Base-by-base conservation (phyloP, 495 filamentous ascomycete species). In the Jackrogersella multiformis region DNA sequence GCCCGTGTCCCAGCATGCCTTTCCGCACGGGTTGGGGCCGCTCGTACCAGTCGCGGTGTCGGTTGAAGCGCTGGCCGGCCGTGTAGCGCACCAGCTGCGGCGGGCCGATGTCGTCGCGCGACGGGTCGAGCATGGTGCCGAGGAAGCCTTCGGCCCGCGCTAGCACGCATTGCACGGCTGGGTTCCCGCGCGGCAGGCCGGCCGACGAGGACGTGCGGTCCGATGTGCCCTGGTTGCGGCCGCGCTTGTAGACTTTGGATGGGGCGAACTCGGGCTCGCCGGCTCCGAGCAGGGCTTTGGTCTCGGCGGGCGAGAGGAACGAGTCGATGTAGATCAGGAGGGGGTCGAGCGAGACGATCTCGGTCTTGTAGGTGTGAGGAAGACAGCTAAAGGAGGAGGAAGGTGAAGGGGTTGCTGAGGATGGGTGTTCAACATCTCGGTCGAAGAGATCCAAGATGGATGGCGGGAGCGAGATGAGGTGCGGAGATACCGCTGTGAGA, bases 51-150 rank as follows among this genome's bases (percentile, higher is more conserved):
- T 84, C 81, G 44, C 79, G 77, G 54, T 83, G 82, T 4, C 74
- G 59, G 58, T 83, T 80, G 74, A 83, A 84, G 7, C 69, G 68
- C 57, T 84, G 75, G 0, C 79, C 81, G 0, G 73, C 57, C 1
- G 72, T 73, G 63, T 84, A 84, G 10, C 77, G 77, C 24, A 84
- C 82, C n/a, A 84, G 70, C 66, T 84, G 82, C 23, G 81, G 78
- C 0, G 78, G 76, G 0, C 81, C 81, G 71, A 83, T 81, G 56
- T 82, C 79, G 64, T 82, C 78, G 67, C 76, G 78, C 4, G 73
- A 71, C 24, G 79, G 72, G 13, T 78, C 71, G 5, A 82, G 20
- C 77, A 80, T 77, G 3, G 76, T 77, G 20, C 82, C 82, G 46
- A 84, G 61, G 65, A 84, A 83, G 5, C 34, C 54, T 13, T 77